phyloP scores from a whole-genome alignment of 1,284 basidiomycete species.

The Ganoderma multipileum region DNA sequence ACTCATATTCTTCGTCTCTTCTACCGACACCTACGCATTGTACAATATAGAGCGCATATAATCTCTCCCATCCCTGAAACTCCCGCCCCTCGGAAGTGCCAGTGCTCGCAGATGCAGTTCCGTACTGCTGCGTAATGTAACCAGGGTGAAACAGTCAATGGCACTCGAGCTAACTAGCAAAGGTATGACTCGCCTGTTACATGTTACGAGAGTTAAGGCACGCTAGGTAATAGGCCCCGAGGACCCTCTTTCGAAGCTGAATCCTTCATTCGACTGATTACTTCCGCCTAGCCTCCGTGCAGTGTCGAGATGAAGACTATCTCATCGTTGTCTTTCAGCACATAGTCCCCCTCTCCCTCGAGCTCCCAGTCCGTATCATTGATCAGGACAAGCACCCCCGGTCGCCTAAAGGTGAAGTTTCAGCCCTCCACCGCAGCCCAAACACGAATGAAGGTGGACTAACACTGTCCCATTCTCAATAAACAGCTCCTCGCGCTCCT shows the following conservation, averaged over 20 bases:
- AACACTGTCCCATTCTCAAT: conserved; percentile 90
- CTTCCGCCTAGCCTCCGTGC: conserved; percentile 74
- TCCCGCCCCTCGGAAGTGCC: neutral
- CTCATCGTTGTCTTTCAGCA: conserved; percentile 83
- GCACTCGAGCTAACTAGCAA: neutral
- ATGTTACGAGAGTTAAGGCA: neutral
- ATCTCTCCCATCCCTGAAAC: neutral
- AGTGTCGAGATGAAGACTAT: conserved; percentile 96
- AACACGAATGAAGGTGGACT: conserved; percentile 43
- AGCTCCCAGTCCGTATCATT: conserved; percentile 99
- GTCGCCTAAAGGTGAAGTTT: conserved; percentile 68
- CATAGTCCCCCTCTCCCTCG: conserved; percentile 93
- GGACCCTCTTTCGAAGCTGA: no score
- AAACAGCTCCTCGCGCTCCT: conserved; percentile 90
- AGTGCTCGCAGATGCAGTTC: neutral
- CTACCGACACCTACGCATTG: neutral
- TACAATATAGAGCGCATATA: conserved; percentile 2
- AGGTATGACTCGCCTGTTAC: neutral
- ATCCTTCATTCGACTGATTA: neutral
- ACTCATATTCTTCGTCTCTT: conserved; percentile 5
- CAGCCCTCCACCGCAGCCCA: neutral
- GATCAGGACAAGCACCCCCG: conserved; percentile 94
- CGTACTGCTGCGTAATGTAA: neutral
- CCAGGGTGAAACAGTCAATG: neutral
- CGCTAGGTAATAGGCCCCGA: neutral